Conservation (phyloP, 73 alveolate species). For the Tetrahymena thermophila region DNA sequence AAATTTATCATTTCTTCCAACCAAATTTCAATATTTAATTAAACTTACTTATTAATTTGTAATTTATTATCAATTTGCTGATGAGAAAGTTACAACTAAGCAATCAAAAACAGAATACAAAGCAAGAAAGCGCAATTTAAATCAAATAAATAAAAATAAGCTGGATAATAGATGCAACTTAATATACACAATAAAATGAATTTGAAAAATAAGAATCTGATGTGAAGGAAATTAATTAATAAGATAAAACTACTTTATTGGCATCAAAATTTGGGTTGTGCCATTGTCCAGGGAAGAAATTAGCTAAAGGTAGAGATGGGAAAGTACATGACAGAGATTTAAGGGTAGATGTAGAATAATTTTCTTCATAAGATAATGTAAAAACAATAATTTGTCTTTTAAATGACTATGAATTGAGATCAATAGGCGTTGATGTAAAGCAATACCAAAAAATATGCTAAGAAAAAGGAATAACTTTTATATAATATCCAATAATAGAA, state of each 20-base stretch:
- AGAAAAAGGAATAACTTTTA: neutral
- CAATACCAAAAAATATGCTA: constrained; percentile 27
- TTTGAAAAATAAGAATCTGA: neutral
- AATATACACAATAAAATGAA: neutral
- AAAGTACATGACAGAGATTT: constrained; percentile 49
- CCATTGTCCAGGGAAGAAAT: constrained; percentile 66
- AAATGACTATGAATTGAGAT: constrained; percentile 54
- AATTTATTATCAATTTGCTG: neutral
- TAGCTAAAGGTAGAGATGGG: constrained; percentile 62
- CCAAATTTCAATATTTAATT: neutral
- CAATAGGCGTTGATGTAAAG: constrained; percentile 45
- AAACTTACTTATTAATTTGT: too few species aligned
- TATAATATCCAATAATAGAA: constrained; percentile 64
- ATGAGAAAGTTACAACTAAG: neutral
- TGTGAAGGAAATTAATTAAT: neutral
- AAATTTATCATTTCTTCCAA: neutral
- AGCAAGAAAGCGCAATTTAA: neutral
- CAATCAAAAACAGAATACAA: neutral
- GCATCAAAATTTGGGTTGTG: constrained; percentile 20
- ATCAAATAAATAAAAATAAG: neutral
- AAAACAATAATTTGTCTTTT: constrained; percentile 46
- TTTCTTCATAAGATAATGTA: constrained; percentile 13
- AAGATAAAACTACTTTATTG: neutral
- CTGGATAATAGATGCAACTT: neutral
- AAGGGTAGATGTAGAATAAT: constrained; percentile 20